Base-by-base conservation (phyloP, 176 grass and related monocot genomes). In the Cocos nucifera region DNA sequence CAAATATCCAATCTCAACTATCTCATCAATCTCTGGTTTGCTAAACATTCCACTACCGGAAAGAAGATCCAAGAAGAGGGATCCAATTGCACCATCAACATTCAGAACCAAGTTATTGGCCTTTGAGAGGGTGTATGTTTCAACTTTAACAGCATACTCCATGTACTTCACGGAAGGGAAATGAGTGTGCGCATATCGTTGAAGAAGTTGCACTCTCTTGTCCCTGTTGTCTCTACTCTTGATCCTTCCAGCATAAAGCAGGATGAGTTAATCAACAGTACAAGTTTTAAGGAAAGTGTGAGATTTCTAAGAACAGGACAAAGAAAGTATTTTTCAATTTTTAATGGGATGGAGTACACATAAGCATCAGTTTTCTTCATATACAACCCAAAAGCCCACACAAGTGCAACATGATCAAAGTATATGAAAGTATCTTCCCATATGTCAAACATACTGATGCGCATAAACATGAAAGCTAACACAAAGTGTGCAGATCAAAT, bases 201-300 rank as follows among this genome's bases (percentile, higher is more conserved):
- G 92, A 49, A 98, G 77, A 70, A 98, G 82, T 70, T 98, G 84
- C 56, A 98, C 93, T 67, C 93, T 81, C 70, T 98, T 98, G 56
- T 98, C 93, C 64, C 88, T 92, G 68, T 98, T 98, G 74, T 98
- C 88, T 75, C 93, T 77, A 74, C 87, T 98, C 81, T 98, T 98
- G 56, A 98, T 98, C 76, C 93, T 98, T 62, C 67, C 53, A 35
- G 53, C 16, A 69, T 16, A 39, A 55, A 63, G 5, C 44, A 49
- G 35, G 18, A 17, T 21, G n/a, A 30, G 27, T 22, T 4, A 53
- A 17, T 1, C 8, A 39, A 2, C 2, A 3, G 35, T 44, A 12
- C 7, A 44, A 54, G 1, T 27, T 27, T 27, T 30, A 30, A 30
- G 27, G 27, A 28, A 39, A 39, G 35, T 23, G 23, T 51, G 5